Evolutionary conservation across 2,329 filamentous ascomycete species (phyloP), one percentile per base, ranked within the genome.

Genomic region (Microsporum ferrugineum): DNA sequence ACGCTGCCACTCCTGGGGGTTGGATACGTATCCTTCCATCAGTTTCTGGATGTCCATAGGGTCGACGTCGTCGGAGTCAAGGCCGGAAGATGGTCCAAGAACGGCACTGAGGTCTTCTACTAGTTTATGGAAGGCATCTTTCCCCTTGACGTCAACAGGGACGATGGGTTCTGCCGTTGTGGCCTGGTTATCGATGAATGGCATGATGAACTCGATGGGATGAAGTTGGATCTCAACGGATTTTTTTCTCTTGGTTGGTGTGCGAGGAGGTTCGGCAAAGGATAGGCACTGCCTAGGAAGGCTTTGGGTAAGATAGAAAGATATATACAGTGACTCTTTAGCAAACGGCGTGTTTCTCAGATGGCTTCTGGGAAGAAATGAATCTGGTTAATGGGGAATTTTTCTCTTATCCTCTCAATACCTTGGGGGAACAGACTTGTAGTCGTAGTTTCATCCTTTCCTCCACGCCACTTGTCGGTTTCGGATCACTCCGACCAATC

Each of bases 11-110:
- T 91, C 86, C 31, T 77, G 73, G 61, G 86, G 79, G 43, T 83
- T 76, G 55, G 88, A 89, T 58, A 80, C 72, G 74, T 96, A 96
- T 33, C 81, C 76, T 61, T 83, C 76, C 89, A 96, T 95, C 65
- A 92, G 73, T 31, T 78, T 76, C 61, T 83, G 84, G 59, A 96
- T 80, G 67, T 88, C 80, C 60, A 82, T 77, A 61, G 90, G 84
- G 67, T 96, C 84, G 66, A 96, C 84, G 71, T 94, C 89, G 49
- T 86, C 87, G 38, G 88, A 94, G 63, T 88, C 85, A 67, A 95
- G 81, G 2, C 91, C 91, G 10, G 88, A 94, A 62, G 85, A 88
- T 2, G 89, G 87, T 1, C 90, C 91, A 3, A 96, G 81, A 29
- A 84, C 84, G 60, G 81, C 77, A 69, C 87, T 91, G 67, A 96